Conservation (phyloP, 306 rosid species). For the Begonia loranthoides region DNA sequence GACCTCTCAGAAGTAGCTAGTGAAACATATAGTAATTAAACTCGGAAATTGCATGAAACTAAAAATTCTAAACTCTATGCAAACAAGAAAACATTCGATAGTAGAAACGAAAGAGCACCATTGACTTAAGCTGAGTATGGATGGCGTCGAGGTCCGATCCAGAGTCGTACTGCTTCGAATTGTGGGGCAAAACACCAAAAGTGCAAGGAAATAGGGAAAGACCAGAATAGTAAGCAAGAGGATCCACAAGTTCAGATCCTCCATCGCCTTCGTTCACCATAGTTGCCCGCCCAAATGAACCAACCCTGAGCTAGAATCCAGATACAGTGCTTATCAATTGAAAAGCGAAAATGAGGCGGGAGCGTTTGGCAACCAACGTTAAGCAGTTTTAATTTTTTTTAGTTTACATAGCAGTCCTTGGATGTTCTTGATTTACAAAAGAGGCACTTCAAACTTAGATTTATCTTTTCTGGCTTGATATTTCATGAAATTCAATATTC, state of each 20-base stretch:
- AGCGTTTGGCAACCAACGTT: no score
- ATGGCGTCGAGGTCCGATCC: conserved; percentile 29
- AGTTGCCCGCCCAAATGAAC: background rate
- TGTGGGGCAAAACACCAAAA: conserved; percentile 6
- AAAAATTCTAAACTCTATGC: no score
- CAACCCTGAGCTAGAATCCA: conserved; percentile 7
- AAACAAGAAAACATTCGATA: no score
- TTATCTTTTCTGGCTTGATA: no score
- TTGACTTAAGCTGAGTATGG: conserved; percentile 45
- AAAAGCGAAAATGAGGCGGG: conserved; percentile 15
- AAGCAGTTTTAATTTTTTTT: no score
- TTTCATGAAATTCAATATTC: no score
- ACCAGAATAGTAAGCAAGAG: conserved; percentile 39
- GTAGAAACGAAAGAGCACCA: conserved; percentile 13
- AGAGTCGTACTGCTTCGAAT: conserved; percentile 21
- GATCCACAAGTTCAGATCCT: conserved; percentile 23
- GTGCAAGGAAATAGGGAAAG: conserved; percentile 35
- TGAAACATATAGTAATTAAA: no score
- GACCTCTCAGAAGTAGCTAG: background rate
- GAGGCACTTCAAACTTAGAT: no score
- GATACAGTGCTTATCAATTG: conserved; percentile 2
- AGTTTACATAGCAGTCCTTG: no score
- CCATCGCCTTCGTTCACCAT: conserved; percentile 34
- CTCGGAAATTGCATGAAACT: background rate
- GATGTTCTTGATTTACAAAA: no score